Base-by-base conservation (phyloP, 169 alveolate genomes). In the Plasmodium yoelii region DNA sequence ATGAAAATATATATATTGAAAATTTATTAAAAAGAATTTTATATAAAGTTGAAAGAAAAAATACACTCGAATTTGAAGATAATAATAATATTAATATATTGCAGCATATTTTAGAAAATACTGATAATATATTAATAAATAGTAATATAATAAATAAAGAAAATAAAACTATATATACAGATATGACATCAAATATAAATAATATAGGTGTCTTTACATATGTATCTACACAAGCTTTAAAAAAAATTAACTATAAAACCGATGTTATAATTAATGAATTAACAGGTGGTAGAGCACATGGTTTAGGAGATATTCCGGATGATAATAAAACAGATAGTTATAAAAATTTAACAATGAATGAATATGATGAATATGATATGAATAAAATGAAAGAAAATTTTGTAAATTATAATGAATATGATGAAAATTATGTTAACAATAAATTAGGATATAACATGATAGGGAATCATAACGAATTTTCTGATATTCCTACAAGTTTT, bases 191-290 rank as follows among this genome's bases (percentile, higher is more conserved):
- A 0, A 75, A 67, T 55, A 75, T 75, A n/a, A 75, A 75, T 22
- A 75, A 75, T 67, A 53, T 75, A 22, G 88, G 88, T 7, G 53
- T 75, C 1, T 75, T 75, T 63, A 75, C 88, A 10, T 75, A 75
- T 57, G 34, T 75, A 12, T 75, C 88, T 24, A 75, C 88, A 1
- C 88, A 75, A 67, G 88, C 75, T 63, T 63, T 75, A 63, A 75
- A 75, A 24, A 75, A 68, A 39, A 44, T 75, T 7, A 75, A 75
- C 57, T 28, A 42, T 1, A 75, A 75, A 28, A 47, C 77, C 0
- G 73, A 75, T 75, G 9, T 75, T 13, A 18, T 75, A 2, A 15
- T 73, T 8, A 73, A 26, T 22, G 87, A 63, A 19, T 60, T 73
- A 46, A 10, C 18, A 8, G 75, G 75, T 3, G 75, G 51, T 10